Evolutionary conservation across 1,284 basidiomycete genomes (phyloP), one percentile per base, ranked within the genome.

Genomic region (Puccinia sorghi): DNA sequence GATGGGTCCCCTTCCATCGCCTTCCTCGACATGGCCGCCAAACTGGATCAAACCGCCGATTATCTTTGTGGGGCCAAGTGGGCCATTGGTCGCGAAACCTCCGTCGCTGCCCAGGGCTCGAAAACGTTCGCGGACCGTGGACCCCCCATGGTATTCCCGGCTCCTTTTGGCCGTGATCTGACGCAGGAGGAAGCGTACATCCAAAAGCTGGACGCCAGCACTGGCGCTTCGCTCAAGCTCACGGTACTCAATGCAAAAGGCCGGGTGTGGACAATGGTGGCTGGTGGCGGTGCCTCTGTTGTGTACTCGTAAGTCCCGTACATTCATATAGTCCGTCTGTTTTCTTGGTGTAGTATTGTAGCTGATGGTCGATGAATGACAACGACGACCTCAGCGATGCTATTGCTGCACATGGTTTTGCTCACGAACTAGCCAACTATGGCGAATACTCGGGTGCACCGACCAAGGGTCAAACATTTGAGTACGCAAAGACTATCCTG

Each of bases 101-200:
- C 90, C 64, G 89, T 91, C 81, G 83, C 86, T 43, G 83, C 85
- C 69, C 83, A 86, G 27, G 82, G 80, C 86, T 46, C 86, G 79
- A 87, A 86, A 82, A 88, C 96, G 82, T 89, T 90, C 82, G 90
- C 93, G 72, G 94, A 97, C 86, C 92, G 94, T 80, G 97, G 96
- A 80, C 97, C 96, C 59, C 94, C 95, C 70, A 99, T 99, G 96
- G 84, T 92, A 80, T 81, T 73, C 79, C 79, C 94, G 69, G 93
- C 94, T 79, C 95, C 96, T 57, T 99, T 99, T 86, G 97, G 96
- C 86, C 94, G 96, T 84, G 93, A 96, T 85, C 87, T 99, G 85
- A 98, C 96, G 85, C 96, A 94, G 87, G 97, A 98, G 86, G 96
- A 99, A 86, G 96, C 94, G 15, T 99, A 97, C 88, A 98, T 99